Conservation (phyloP, 352 stramenopile species). For the Pythium aristosporum region DNA sequence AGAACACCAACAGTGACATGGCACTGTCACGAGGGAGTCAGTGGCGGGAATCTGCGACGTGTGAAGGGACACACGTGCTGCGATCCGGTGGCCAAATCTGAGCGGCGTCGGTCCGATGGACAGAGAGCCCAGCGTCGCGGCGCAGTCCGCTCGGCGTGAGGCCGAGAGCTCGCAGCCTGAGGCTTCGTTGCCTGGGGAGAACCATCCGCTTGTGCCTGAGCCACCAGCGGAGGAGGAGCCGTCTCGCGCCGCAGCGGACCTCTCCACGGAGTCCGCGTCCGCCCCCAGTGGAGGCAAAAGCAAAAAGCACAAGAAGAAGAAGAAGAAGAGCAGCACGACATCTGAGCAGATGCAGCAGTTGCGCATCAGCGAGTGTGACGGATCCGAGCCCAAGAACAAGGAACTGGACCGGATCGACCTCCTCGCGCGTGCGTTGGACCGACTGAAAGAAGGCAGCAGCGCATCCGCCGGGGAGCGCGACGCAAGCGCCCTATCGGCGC, state of each 20-base stretch:
- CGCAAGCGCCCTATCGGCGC: not conserved
- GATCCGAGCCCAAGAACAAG: not conserved
- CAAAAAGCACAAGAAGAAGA: conserved; percentile 9
- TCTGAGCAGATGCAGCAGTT: not conserved
- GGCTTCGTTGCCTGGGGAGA: no score
- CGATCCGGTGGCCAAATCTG: no score
- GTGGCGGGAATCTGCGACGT: not conserved
- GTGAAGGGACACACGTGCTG: not conserved
- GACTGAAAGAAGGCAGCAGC: not conserved
- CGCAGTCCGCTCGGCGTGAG: no score
- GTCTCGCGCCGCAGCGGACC: no score
- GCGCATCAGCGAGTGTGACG: not conserved
- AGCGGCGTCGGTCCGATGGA: no score
- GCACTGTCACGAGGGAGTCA: not conserved
- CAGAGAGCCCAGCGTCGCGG: no score
- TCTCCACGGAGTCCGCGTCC: not conserved
- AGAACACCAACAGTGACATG: not conserved
- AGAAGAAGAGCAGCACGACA: not conserved
- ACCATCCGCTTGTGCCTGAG: no score
- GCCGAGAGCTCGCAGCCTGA: no score
- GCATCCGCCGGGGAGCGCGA: not conserved
- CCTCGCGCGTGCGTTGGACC: not conserved
- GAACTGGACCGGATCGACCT: not conserved
- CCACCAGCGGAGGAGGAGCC: no score
- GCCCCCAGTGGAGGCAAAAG: not conserved